Evolutionary conservation across 495 filamentous ascomycete genomes (phyloP).

Genomic region (Apiosordaria backusii): DNA sequence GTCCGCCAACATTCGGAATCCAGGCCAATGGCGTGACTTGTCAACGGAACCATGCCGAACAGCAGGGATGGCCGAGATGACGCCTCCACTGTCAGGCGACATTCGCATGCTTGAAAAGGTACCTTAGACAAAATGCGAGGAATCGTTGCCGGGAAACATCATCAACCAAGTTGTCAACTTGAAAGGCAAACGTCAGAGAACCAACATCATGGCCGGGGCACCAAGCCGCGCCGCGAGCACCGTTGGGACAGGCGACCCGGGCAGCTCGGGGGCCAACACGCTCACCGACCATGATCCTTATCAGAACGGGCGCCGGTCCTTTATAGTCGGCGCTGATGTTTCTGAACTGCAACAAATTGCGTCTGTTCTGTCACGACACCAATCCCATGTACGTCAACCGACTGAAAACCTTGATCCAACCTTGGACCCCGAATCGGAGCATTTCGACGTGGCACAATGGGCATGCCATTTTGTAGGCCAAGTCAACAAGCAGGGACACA

Average conservation of each 20-base stretch:
- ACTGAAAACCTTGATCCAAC: conserved; percentile 9
- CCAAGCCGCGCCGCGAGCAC: too few species aligned
- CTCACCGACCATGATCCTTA: background rate
- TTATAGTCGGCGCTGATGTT: background rate
- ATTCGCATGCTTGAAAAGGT: background rate
- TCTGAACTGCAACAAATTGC: background rate
- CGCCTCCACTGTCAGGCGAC: background rate
- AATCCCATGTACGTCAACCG: background rate
- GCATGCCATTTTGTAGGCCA: conserved; percentile 21
- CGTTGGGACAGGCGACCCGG: too few species aligned
- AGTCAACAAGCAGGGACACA: conserved; percentile 26
- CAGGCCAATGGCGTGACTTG: background rate
- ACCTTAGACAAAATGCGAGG: background rate
- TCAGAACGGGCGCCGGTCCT: background rate
- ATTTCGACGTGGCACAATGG: conserved; percentile 29
- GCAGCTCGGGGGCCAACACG: too few species aligned
- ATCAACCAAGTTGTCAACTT: too few species aligned
- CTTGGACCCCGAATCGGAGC: conserved; percentile 23
- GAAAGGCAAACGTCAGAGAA: too few species aligned
- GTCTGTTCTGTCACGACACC: background rate
- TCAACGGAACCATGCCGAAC: background rate
- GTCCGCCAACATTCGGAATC: background rate
- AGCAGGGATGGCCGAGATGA: background rate
- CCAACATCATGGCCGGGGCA: too few species aligned
- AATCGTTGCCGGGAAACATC: too few species aligned